These are phyloP conservation scores for Amanita brunnescens DNA, from an alignment of 768 basidiomycete species.

Conservation along the genomic window DNA sequence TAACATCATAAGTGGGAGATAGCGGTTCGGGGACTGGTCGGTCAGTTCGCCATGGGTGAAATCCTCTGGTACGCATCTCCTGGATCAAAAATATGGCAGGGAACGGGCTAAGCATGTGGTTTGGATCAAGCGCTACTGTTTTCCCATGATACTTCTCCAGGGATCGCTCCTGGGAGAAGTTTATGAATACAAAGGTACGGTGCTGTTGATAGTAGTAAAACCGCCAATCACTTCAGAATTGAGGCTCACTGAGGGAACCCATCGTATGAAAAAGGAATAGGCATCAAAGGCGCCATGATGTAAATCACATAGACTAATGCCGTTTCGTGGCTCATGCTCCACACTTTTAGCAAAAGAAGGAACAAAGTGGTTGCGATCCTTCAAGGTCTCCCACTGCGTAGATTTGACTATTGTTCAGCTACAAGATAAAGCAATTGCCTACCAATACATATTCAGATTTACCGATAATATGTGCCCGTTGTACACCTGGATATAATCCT, in stretches of 20 bases:
- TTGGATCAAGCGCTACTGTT: slow-evolving; percentile 2
- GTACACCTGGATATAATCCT: slow-evolving; percentile 9
- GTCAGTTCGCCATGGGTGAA: neutral
- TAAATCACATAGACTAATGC: neutral
- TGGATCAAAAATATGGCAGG: slow-evolving; percentile 9
- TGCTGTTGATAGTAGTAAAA: neutral
- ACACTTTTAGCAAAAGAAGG: slow-evolving; percentile 6
- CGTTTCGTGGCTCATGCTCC: slow-evolving; percentile 8
- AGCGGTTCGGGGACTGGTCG: slow-evolving; percentile 4
- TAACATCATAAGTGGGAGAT: neutral
- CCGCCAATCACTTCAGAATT: neutral
- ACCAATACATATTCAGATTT: slow-evolving; percentile 7
- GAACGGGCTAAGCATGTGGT: slow-evolving; percentile 1
- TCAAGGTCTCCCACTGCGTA: neutral
- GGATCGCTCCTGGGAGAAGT: neutral
- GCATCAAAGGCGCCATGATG: neutral
- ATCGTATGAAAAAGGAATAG: slow-evolving; percentile 9
- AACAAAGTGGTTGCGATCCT: neutral
- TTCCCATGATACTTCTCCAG: slow-evolving; percentile 3
- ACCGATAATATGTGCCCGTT: slow-evolving; percentile 8
- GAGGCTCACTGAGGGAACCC: slow-evolving; percentile 8
- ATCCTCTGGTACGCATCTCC: slow-evolving; percentile 1
- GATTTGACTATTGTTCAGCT: slow-evolving; percentile 9
- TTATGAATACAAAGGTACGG: neutral
- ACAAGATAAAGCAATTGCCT: slow-evolving; percentile 7